Conservation (phyloP, 2,329 filamentous ascomycete genomes). For the Shiraia sp. region DNA sequence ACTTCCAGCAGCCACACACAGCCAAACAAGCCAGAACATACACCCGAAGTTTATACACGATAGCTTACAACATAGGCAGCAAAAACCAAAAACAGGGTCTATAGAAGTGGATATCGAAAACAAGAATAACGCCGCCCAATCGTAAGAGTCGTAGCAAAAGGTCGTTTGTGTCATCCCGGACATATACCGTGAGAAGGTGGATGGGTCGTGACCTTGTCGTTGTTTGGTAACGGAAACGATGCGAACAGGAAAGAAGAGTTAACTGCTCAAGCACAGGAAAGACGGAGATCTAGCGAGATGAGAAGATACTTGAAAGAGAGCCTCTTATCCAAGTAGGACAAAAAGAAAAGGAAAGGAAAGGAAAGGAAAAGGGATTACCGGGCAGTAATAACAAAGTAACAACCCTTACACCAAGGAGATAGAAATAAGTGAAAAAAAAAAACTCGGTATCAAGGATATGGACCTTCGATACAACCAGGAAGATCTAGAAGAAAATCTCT, state of each 20-base stretch:
- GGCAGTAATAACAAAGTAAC: too few relatives aligned
- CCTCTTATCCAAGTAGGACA: too few relatives aligned
- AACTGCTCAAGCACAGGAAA: background rate
- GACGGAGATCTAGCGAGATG: background rate
- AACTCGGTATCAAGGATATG: too few relatives aligned
- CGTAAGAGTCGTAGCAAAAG: constrained; percentile 5
- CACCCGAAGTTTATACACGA: background rate
- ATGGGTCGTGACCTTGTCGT: constrained; percentile 4
- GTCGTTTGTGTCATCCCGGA: constrained; percentile 1
- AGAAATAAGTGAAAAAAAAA: too few relatives aligned
- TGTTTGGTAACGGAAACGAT: too few relatives aligned
- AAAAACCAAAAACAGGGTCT: constrained; percentile 1
- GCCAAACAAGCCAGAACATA: background rate
- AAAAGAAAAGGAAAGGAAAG: background rate
- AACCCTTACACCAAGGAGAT: too few relatives aligned
- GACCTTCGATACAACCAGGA: too few relatives aligned
- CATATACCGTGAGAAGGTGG: background rate
- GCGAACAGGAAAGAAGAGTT: constrained; percentile 1
- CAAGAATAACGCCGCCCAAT: background rate
- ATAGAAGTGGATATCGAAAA: background rate
- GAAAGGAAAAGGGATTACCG: background rate
- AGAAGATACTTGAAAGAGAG: background rate
- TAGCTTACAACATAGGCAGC: background rate
- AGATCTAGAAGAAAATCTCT: too few relatives aligned
- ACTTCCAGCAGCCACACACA: too few relatives aligned